Evolutionary conservation across 2,329 filamentous ascomycete species (phyloP).

Genomic region (Hypoxylon sp.): DNA sequence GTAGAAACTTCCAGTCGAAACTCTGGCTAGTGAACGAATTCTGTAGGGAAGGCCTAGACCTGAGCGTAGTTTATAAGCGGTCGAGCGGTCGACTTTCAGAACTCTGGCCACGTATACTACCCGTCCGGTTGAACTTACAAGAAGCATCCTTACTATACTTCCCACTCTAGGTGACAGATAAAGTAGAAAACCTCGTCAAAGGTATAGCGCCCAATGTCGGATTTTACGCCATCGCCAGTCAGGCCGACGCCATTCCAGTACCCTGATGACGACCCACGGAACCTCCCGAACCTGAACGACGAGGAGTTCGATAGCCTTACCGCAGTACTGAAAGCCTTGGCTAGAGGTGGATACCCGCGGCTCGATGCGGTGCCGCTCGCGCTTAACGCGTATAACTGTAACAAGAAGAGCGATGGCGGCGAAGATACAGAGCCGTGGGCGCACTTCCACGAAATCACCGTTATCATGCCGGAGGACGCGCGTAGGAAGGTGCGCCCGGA

Average conservation of each 20-base stretch:
- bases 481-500: not conserved
- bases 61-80: not conserved
- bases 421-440: constrained; percentile 33
- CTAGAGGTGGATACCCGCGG: constrained; percentile 37
- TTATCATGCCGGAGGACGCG: constrained; percentile 19
- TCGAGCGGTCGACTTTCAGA: not conserved
- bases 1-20: constrained; percentile 14
- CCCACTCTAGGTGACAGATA: not conserved
- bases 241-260: constrained; percentile 23
- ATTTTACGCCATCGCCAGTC: not conserved
- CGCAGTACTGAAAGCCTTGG: constrained; percentile 39
- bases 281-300: constrained; percentile 32
- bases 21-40: not conserved
- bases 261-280: not conserved
- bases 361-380: constrained; percentile 40
- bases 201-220: not conserved
- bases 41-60: not conserved
- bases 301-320: constrained; percentile 28
- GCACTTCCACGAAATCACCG: constrained; percentile 44
- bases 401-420: not conserved
- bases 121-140: not conserved
- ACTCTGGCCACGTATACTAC: not conserved
- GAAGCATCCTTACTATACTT: not conserved
- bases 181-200: not conserved
- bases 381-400: constrained; percentile 47